These are phyloP conservation scores for Brettanomyces naardenensis DNA, from an alignment of 805 yeast genomes.

Conservation along the genomic window DNA sequence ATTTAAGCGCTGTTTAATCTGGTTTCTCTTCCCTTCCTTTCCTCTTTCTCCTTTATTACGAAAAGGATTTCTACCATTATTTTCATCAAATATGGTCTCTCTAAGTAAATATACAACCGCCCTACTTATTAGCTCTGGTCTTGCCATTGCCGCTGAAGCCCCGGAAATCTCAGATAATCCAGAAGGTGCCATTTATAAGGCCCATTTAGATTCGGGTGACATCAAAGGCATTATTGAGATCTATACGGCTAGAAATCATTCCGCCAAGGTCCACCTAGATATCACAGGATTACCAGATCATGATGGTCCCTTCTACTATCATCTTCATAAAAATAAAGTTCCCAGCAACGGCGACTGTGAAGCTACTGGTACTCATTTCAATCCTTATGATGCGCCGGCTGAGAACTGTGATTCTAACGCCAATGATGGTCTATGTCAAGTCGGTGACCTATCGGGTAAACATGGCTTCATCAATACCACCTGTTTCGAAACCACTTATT, in stretches of 20 bases:
- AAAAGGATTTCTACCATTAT: too few relatives aligned
- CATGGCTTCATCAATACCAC: constrained; percentile 69
- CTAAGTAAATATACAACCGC: too few relatives aligned
- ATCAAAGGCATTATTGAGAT: constrained; percentile 43
- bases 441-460: constrained; percentile 73
- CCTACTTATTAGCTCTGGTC: constrained; percentile 2
- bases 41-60: too few relatives aligned
- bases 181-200: constrained; percentile 43
- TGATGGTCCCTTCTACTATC: constrained; percentile 65
- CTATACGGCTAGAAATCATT: constrained; percentile 50
- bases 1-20: too few relatives aligned
- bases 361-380: constrained; percentile 48
- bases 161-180: constrained; percentile 45
- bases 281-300: constrained; percentile 58
- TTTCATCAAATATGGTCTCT: too few relatives aligned
- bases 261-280: constrained; percentile 61
- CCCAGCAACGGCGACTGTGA: constrained; percentile 46
- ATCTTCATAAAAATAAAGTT: constrained; percentile 54
- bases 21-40: too few relatives aligned
- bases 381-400: constrained; percentile 52
- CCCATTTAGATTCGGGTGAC: constrained; percentile 43
- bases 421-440: constrained; percentile 52
- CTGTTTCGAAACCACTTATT: constrained; percentile 54
- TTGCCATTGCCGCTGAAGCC: constrained; percentile 27
- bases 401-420: constrained; percentile 40